These are phyloP conservation scores for Simmondsia chinensis DNA, from an alignment of 148 eudicot species.

Conservation along the genomic window DNA sequence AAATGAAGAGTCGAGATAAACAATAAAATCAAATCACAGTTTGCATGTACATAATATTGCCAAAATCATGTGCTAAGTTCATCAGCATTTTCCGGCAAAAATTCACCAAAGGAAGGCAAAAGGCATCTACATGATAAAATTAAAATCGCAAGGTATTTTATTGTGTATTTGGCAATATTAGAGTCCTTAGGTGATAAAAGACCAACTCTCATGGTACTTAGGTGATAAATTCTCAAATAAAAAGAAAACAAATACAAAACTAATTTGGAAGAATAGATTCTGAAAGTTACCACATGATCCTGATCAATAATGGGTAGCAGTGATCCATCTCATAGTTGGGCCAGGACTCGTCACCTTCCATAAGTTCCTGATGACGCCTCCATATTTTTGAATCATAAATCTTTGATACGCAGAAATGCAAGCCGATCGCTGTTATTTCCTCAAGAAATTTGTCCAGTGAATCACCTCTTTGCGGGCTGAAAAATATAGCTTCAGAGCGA, in stretches of 20 bases:
- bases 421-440: slow-evolving; percentile 38
- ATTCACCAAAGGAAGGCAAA: too few relatives aligned
- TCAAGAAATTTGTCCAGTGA: slow-evolving; percentile 66
- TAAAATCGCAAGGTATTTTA: too few relatives aligned
- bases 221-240: background rate
- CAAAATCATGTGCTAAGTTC: too few relatives aligned
- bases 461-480: slow-evolving; percentile 82
- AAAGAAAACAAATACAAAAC: background rate
- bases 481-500: slow-evolving; percentile 58
- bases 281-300: slow-evolving; percentile 34
- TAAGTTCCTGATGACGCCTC: slow-evolving; percentile 50
- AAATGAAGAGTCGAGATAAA: too few relatives aligned
- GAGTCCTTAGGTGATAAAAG: too few relatives aligned
- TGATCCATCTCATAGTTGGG: slow-evolving; percentile 79
- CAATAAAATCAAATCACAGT: too few relatives aligned
- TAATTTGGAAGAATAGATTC: background rate
- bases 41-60: too few relatives aligned
- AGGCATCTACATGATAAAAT: too few relatives aligned
- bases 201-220: too few relatives aligned
- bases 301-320: slow-evolving; percentile 85
- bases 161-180: too few relatives aligned
- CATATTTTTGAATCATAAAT: slow-evolving; percentile 56
- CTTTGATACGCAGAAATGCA: slow-evolving; percentile 52
- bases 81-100: too few relatives aligned
- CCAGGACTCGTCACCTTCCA: slow-evolving; percentile 49